Evolutionary conservation across 345 rosid species (phyloP), one percentile per base, ranked within the genome.

Genomic region (Alliaria petiolata): DNA sequence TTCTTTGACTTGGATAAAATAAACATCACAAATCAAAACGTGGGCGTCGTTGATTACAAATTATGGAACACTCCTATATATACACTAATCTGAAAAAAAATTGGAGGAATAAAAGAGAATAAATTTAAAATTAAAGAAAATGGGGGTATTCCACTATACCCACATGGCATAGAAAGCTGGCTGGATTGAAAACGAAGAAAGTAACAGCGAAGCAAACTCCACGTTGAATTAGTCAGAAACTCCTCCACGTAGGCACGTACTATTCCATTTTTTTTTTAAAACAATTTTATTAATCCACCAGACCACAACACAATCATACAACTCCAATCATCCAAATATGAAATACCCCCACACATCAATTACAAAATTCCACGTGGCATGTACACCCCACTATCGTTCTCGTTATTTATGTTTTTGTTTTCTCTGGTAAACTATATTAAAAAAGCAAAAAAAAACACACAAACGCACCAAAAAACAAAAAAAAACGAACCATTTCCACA

Each of bases 161-260:
- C 71, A 72, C 65, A 72, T 72, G 77, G 25, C 56, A 35, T 35
- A 65, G 58, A 46, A 28, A 52, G 51, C 66, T 72, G 43, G 51
- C 66, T 72, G 43, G 71, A 73, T 56, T 65, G 65, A 26, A 63
- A 71, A 62, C 46, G 58, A 64, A 72, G 76, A 72, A 65, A 55
- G 33, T 53, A 36, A 72, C 77, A 72, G 55, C 76, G 1, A 42
- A 45, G 58, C 71, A 55, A 50, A 40, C 33, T 54, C 64, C 47
- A 55, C 65, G 49, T 73, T 73, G 77, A 73, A 56, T 56, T 38
- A 26, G 77, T 65, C 77, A 40, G 62, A 44, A 7, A 35, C 58
- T 55, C 40, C 31, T 63, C 69, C 55, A 43, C 34, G 33, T 64
- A 50, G n/a, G n/a, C n/a, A n/a, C n/a, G n/a, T n/a, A n/a, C n/a